Evolutionary conservation across 2,329 filamentous ascomycete species (phyloP).

Genomic region (Clonostachys byssicola): DNA sequence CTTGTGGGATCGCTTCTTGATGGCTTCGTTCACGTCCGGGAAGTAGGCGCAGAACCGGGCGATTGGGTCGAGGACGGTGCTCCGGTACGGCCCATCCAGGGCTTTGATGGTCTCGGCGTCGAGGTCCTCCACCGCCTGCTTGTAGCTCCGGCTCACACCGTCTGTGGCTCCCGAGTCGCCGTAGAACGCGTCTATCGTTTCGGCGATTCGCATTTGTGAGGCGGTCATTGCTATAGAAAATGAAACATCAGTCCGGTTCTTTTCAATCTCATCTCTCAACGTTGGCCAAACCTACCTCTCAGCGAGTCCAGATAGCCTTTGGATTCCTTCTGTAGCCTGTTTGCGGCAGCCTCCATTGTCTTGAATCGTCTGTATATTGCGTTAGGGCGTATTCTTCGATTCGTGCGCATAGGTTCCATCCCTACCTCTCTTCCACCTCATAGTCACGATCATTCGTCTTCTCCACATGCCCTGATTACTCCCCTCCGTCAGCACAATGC

Average conservation of each 20-base stretch:
- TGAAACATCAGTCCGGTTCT: too few relatives aligned
- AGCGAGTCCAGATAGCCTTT: slow-evolving; percentile 97
- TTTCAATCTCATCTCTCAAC: not conserved
- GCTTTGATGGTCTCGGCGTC: slow-evolving; percentile 99
- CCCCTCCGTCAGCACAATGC: slow-evolving; percentile 6
- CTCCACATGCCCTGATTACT: slow-evolving; percentile 76
- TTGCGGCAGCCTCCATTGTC: slow-evolving; percentile 93
- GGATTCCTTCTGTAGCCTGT: slow-evolving; percentile 92
- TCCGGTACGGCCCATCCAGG: slow-evolving; percentile 89
- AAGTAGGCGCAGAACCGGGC: slow-evolving; percentile 97
- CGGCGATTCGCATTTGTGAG: slow-evolving; percentile 97
- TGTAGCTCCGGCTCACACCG: slow-evolving; percentile 94
- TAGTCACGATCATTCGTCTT: slow-evolving; percentile 98
- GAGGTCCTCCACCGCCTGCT: slow-evolving; percentile 95
- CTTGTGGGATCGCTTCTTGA: slow-evolving; percentile 98
- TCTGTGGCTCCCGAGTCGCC: slow-evolving; percentile 92
- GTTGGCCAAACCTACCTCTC: slow-evolving; percentile 53
- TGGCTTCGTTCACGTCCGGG: slow-evolving; percentile 97
- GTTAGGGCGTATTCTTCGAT: slow-evolving; percentile 8
- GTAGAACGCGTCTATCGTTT: slow-evolving; percentile 99
- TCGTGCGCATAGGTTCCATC: not conserved
- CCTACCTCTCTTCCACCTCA: slow-evolving; percentile 88
- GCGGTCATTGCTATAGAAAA: slow-evolving; percentile 82
- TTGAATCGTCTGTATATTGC: slow-evolving; percentile 72
- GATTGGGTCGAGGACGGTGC: slow-evolving; percentile 93